Evolutionary conservation across 23 red algal genomes (phyloP), one percentile per base, ranked within the genome.

Genomic region (Gracilariopsis chorda): DNA sequence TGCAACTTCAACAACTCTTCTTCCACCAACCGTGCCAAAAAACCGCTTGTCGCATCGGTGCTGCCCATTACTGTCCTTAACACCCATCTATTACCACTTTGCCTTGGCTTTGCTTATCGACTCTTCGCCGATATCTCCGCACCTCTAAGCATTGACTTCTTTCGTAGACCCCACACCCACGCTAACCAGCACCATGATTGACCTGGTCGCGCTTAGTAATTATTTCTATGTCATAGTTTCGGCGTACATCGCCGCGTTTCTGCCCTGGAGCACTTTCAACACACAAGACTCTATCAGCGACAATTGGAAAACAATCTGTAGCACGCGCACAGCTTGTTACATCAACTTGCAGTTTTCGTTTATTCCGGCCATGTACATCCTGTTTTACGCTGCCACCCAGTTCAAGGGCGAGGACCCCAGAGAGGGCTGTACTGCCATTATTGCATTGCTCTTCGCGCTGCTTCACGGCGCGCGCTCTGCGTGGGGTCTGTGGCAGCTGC

Each of bases 401-500:
- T 58, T 82, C 62, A 29, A 32, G 30, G 78, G 30, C 2, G 55
- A 19, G 5, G 78, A 82, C 39, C 23, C 17, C 48, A 82, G 62
- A 56, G 78, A 82, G 62, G 55, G 49, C 17, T 58, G 35, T 44
- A 57, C 78, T 43, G 78, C 78, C 10, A 40, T 82, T 41, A 37
- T 82, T 28, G 78, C 78, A 20, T 33, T 82, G 6, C 24, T 64
- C 5, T 82, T 82, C 43, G 78, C 78, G 16, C 27, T 82, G 47
- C 51, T 82, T 4, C 55, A 82, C 27, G 39, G 27, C 14, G 24
- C 37, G 5, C 78, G 78, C 8, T 40, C 78, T 2, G 16, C n/a
- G 16, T 82, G 78, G 78, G 78, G 78, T 40, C 29, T 82, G 34
- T 35, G 48, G 34, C 78, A 82, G 49, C 48, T 82, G 20, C 47